A percentile compares a stretch with the other conserved stretches of the same genome.
phyloP scores from a whole-genome alignment of 176 grass and related monocot species.

The Triticum dicoccoides region DNA sequence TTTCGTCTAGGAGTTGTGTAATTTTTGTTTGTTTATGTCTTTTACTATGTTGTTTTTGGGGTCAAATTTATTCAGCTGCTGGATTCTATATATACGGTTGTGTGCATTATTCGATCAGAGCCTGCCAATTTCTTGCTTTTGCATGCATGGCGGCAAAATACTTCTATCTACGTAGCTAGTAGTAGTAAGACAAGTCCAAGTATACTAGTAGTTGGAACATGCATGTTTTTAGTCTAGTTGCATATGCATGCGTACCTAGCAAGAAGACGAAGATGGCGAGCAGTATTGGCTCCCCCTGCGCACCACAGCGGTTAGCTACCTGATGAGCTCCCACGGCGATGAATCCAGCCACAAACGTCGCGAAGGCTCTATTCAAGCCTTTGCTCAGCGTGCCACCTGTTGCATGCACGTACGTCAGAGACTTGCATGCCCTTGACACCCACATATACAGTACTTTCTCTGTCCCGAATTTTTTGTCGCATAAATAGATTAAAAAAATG shows the following conservation, averaged over 20 bases:
- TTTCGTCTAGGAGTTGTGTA: too few species aligned
- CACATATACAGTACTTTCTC: too few species aligned
- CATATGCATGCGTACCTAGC: conserved; percentile 33
- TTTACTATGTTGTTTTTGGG: too few species aligned
- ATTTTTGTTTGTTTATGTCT: too few species aligned
- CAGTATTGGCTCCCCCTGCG: conserved; percentile 62
- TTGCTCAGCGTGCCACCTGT: conserved; percentile 75
- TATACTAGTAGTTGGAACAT: background rate
- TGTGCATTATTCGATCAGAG: too few species aligned
- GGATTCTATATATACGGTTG: too few species aligned
- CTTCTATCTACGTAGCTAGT: too few species aligned
- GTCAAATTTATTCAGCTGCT: too few species aligned
- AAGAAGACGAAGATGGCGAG: conserved; percentile 78
- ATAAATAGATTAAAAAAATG: too few species aligned
- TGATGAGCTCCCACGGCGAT: conserved; percentile 76
- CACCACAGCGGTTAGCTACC: conserved; percentile 47
- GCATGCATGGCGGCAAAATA: background rate
- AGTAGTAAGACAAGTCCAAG: background rate
- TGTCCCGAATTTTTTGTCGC: too few species aligned
- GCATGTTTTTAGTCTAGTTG: too few species aligned
- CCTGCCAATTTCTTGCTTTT: background rate
- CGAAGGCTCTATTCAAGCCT: conserved; percentile 66
- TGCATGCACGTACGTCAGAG: background rate
- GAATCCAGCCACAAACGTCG: conserved; percentile 57
- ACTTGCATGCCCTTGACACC: too few species aligned